Base-by-base conservation (phyloP, 2,329 filamentous ascomycete genomes). In the Diaporthe capsici region DNA sequence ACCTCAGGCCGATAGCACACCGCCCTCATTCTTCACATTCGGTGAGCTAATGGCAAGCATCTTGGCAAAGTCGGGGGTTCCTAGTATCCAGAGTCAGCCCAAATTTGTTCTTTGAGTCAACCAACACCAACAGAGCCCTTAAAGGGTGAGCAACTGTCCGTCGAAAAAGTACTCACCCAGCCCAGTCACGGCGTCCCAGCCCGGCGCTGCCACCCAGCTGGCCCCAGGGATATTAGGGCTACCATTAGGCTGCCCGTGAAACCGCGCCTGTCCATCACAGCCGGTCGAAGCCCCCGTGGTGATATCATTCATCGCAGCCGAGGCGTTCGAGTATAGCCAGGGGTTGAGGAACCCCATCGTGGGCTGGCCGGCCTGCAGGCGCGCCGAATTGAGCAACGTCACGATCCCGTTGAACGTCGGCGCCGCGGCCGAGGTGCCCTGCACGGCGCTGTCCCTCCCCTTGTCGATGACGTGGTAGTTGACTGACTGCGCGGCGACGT, bases 371-470 rank as follows among this genome's bases (percentile, higher is more conserved):
- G 84, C 83, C 8, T 84, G 81, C 17, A 92, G 80, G 34, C 89
- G 82, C 2, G 87, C 87, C 61, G 90, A 87, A 78, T 92, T 92
- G 47, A 92, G 80, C 39, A 91, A 86, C 2, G 87, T 85, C 65
- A 92, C 83, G 72, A 92, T 86, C 25, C 86, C 88, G 1, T 89
- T 88, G 65, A 90, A 87, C 0, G 88, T 84, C 0, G 91, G 91
- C 0, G 87, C 84, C 1, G 90, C 87, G 9, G 90, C 90, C 34
- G 80, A 81, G 9, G 81, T 82, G 15, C 82, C 82, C 72, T 78
- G 78, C 44, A 78, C 78, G 80, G 5, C 81, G 77, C 51, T 75
- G 22, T 77, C 76, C 12, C n/a, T 5, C 1, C 84, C 85, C 63
- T 87, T 80, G 72, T 86, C 83, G 67, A 83, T 80, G 47, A 87